These are phyloP conservation scores for Citrullus colocynthis DNA, from an alignment of 306 rosid genomes.

Conservation along the genomic window DNA sequence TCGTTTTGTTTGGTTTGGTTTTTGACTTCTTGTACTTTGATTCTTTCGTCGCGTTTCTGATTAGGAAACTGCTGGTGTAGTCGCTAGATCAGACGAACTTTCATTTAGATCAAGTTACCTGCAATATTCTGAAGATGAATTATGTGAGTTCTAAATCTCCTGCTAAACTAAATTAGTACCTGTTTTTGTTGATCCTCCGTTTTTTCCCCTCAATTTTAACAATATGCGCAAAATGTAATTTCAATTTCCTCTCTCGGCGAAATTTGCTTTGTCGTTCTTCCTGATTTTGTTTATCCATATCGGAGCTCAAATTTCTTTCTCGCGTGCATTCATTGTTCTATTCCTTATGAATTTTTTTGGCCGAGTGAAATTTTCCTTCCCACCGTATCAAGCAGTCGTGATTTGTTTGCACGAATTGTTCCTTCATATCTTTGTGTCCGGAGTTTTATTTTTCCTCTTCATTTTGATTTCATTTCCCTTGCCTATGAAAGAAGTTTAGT, in stretches of 20 bases:
- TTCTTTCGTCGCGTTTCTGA: neutral
- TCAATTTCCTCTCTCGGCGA: neutral
- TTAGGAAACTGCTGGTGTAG: neutral
- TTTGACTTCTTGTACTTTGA: neutral
- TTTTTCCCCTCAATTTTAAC: neutral
- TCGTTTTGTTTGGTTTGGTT: neutral
- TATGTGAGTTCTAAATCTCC: neutral
- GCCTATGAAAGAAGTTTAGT: neutral
- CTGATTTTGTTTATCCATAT: neutral
- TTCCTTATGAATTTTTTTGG: neutral
- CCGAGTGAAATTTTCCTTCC: neutral
- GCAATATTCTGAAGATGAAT: neutral
- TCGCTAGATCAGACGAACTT: neutral
- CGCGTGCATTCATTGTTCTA: neutral
- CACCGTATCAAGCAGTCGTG: neutral
- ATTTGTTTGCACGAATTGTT: neutral
- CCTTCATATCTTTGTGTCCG: neutral
- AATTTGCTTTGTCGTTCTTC: neutral
- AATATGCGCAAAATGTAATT: neutral
- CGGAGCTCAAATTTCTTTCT: neutral
- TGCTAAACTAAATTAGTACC: neutral
- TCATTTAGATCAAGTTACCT: neutral
- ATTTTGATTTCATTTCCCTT: neutral
- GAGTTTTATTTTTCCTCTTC: neutral
- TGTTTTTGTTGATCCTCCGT: neutral